Evolutionary conservation across 2,329 filamentous ascomycete species (phyloP), one percentile per base, ranked within the genome.

Genomic region (Colletotrichum orbiculare): DNA sequence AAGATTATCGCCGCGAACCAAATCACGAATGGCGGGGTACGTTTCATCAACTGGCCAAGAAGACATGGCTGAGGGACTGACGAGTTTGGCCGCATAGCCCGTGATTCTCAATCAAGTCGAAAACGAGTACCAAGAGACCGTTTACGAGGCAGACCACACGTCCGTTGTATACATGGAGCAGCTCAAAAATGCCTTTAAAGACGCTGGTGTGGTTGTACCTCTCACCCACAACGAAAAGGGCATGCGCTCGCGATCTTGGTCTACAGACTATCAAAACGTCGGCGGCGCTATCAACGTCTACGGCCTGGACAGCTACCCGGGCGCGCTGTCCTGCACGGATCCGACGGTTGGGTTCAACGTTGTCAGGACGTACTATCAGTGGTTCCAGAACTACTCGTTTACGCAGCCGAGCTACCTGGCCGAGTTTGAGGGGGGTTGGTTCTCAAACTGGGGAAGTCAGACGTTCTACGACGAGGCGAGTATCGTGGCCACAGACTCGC

Each of bases 31-130:
- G 92, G 91, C 0, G 93, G 93, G 0, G 62, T 64, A 38, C 8
- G 50, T 55, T 75, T n/a, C 79, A 79, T 34, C 85, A 80, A 77
- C 77, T 82, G 25, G 68, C 70, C 6, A 71, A 79, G 56, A n/a
- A 17, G 82, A 81, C 13, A 72, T 82, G 85, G 45, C 79, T 86
- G 60, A 79, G 78, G 2, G 76, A 25, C 74, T 38, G 85, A 86
- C 50, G 78, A 15, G 17, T 83, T 65, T 80, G 84, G 55, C 85
- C 82, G 0, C 80, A 81, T 3, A 83, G 83, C 92, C 92, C 0
- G 84, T 96, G 7, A 92, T 96, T 66, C 78, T 95, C 1, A 84
- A 91, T 49, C 93, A 96, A 73, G 89, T 91, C 0, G 93, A 96
- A 74, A 96, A 96, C 68, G 93, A 96, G 73, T 94, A 95, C 72